Conservation (phyloP, 257 asterid species). For the Dorcoceras hygrometricum region DNA sequence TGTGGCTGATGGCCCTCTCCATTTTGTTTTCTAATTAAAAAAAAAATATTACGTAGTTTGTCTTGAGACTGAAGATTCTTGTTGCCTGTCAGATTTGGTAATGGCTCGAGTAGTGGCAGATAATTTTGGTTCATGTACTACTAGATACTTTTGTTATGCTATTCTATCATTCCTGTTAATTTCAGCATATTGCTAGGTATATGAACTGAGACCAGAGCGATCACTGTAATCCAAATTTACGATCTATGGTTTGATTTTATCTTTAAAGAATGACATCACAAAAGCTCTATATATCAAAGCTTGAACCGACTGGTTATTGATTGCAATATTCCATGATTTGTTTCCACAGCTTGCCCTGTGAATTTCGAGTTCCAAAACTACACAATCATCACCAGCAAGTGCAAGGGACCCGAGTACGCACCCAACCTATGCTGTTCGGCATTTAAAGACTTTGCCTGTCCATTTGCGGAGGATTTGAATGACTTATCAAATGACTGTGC, state of each 20-base stretch:
- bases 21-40: background rate
- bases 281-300: background rate
- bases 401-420: constrained; percentile 73
- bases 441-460: constrained; percentile 56
- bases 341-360: constrained; percentile 57
- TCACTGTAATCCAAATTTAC: background rate
- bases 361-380: constrained; percentile 74
- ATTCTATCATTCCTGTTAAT: background rate
- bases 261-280: background rate
- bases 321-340: background rate
- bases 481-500: constrained; percentile 68
- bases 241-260: background rate
- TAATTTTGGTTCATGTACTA: background rate
- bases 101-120: constrained; percentile 1
- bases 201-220: background rate
- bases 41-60: background rate
- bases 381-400: constrained; percentile 62
- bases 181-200: background rate
- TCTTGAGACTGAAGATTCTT: constrained; percentile 4
- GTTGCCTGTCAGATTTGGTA: background rate
- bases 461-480: constrained; percentile 36
- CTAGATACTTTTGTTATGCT: background rate
- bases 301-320: constrained; percentile 1
- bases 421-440: constrained; percentile 51
- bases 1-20: background rate